phyloP scores from a whole-genome alignment of 2,329 filamentous ascomycete species.

The Ophiostoma fasciatum region DNA sequence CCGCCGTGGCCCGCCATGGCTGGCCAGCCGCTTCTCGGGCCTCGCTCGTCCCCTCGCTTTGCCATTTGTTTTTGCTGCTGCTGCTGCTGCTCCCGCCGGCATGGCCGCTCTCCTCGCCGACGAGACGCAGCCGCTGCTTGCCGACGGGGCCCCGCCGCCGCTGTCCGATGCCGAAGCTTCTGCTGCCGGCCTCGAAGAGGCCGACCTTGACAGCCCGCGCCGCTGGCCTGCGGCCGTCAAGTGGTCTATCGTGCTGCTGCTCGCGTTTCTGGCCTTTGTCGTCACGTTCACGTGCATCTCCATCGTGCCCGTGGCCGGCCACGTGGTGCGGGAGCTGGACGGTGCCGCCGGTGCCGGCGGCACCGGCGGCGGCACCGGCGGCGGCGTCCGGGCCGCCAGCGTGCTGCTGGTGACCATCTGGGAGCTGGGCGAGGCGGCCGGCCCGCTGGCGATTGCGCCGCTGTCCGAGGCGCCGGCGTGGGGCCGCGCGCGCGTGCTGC shows the following conservation, averaged over 20 bases:
- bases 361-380: slow-evolving; percentile 18
- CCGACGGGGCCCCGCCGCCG: neutral
- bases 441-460: slow-evolving; percentile 46
- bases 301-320: slow-evolving; percentile 36
- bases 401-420: slow-evolving; percentile 43
- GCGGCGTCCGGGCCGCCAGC: slow-evolving; percentile 22
- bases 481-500: slow-evolving; percentile 40
- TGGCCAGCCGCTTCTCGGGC: no score
- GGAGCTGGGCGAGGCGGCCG: slow-evolving; percentile 49
- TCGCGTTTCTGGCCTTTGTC: slow-evolving; percentile 40
- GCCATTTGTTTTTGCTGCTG: no score
- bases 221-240: slow-evolving; percentile 38
- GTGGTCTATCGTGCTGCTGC: slow-evolving; percentile 35
- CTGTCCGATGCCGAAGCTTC: slow-evolving; percentile 21
- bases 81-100: no score
- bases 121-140: slow-evolving; percentile 9
- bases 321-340: slow-evolving; percentile 33
- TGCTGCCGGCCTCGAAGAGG: no score
- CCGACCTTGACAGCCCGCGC: slow-evolving; percentile 34
- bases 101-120: slow-evolving; percentile 4
- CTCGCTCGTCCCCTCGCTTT: no score
- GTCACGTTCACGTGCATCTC: slow-evolving; percentile 46
- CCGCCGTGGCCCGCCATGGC: no score
- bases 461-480: slow-evolving; percentile 40
- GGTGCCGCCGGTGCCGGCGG: slow-evolving; percentile 18